phyloP scores from a whole-genome alignment of 2,329 filamentous ascomycete species.

The Akanthomyces uredinophilus region DNA sequence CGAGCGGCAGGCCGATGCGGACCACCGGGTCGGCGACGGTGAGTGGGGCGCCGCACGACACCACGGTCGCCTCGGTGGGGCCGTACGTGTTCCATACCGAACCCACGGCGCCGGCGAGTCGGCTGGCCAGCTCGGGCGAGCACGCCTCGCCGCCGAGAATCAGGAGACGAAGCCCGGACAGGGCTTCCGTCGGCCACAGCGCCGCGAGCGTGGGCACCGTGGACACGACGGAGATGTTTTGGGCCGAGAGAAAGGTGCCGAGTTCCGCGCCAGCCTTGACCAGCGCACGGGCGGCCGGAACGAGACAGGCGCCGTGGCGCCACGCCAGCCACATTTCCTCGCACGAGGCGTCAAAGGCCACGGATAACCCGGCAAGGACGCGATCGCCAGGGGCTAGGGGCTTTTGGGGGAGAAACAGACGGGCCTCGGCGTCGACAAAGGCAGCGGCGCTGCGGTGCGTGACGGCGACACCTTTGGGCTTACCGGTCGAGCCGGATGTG shows the following conservation, averaged over 20 bases:
- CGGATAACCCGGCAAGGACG: slow-evolving; percentile 21
- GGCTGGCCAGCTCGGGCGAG: slow-evolving; percentile 18
- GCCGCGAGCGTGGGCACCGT: slow-evolving; percentile 22
- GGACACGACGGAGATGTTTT: slow-evolving; percentile 21
- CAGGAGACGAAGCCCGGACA: slow-evolving; percentile 19
- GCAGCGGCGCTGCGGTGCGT: slow-evolving; percentile 22
- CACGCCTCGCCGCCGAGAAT: slow-evolving; percentile 23
- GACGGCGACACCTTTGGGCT: slow-evolving; percentile 23
- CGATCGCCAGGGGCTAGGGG: slow-evolving; percentile 21
- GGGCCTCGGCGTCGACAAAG: slow-evolving; percentile 22
- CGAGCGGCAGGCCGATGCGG: slow-evolving; percentile 20
- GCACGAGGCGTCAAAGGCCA: slow-evolving; percentile 22
- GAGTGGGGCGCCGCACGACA: slow-evolving; percentile 20
- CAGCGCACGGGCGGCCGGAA: slow-evolving; percentile 20
- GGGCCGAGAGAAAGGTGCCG: slow-evolving; percentile 17
- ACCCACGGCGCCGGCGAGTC: slow-evolving; percentile 18
- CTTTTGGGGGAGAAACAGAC: slow-evolving; percentile 18
- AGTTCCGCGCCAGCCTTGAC: slow-evolving; percentile 21
- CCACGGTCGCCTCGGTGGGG: slow-evolving; percentile 23
- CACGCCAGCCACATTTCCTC: slow-evolving; percentile 24
- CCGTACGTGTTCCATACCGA: slow-evolving; percentile 24
- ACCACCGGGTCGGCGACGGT: slow-evolving; percentile 17
- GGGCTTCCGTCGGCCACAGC: slow-evolving; percentile 20
- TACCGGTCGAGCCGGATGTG: slow-evolving; percentile 17
- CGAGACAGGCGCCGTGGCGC: slow-evolving; percentile 21